Base-by-base conservation (phyloP, 208 protist genomes). In the Entamoeba dispar region DNA sequence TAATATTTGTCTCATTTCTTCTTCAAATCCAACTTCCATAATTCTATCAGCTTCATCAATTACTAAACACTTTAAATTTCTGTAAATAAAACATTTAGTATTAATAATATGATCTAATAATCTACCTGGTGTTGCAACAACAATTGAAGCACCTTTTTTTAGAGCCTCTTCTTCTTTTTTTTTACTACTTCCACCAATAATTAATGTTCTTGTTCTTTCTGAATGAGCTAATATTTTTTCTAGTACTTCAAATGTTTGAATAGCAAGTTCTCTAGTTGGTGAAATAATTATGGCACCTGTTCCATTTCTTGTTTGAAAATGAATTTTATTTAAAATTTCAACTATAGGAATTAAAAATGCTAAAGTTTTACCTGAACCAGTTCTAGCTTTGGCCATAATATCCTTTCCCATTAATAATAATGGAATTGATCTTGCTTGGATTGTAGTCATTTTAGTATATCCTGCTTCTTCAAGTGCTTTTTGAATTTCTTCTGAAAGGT, bases 341-440 rank as follows among this genome's bases (percentile, higher is more conserved):
- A 98, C 93, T 2, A 98, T 94, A 5, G 97, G 97, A 61, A 98
- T 93, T 10, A 97, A 93, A 95, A 98, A 98, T 15, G 96, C 95
- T 22, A 98, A 93, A 90, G 97, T 98, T 93, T 98, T 98, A 69
- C 97, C 97, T 1, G 96, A 97, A 12, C 97, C 97, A n/a, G 97
- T 98, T 93, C 97, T 96, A 8, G 97, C 97, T 19, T 96, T 96
- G 22, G 97, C 93, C 17, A 98, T 95, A 15, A 98, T 92, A 93
- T 98, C 97, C 5, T 97, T 95, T 4, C 97, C 97, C 31, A 91
- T 94, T 95, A 98, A 97, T 27, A 98, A 95, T 7, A 94, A 94
- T 0, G 97, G 97, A 43, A 96, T 95, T 27, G 95, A 95, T 22
- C 97, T 94, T n/a, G 95, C 95, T 96, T 98, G 97, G 94, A 98